Evolutionary conservation across 768 basidiomycete genomes (phyloP).

Genomic region (Lentinula detonsa): DNA sequence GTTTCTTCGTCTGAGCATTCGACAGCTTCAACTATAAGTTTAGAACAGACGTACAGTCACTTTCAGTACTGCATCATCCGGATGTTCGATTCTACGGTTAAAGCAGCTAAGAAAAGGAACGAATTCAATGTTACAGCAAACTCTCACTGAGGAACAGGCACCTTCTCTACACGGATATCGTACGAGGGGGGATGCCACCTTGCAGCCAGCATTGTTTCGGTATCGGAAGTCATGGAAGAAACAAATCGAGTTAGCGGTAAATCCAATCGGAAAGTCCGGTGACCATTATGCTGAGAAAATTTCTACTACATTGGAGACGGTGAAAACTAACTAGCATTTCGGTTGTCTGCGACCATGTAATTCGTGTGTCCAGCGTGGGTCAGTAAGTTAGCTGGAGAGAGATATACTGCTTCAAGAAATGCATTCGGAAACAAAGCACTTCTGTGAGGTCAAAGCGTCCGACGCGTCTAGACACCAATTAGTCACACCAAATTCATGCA

Average conservation of each 20-base stretch:
- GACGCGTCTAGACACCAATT: background rate
- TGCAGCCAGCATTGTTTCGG: constrained; percentile 27
- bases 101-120: background rate
- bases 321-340: background rate
- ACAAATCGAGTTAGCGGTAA: background rate
- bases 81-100: constrained; percentile 50
- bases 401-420: background rate
- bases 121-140: constrained; percentile 11
- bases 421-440: background rate
- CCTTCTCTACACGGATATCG: constrained; percentile 63
- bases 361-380: background rate
- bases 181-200: constrained; percentile 64
- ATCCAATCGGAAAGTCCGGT: background rate
- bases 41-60: constrained; percentile 41
- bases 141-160: constrained; percentile 43
- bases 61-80: constrained; percentile 77
- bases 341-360: background rate
- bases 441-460: background rate
- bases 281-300: background rate
- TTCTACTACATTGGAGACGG: background rate
- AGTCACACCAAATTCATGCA: background rate
- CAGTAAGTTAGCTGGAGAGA: background rate
- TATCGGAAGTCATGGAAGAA: background rate
- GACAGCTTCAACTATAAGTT: background rate
- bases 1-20: background rate